Evolutionary conservation across 768 basidiomycete species (phyloP), one percentile per base, ranked within the genome.

Genomic region (Amanita thiersii): DNA sequence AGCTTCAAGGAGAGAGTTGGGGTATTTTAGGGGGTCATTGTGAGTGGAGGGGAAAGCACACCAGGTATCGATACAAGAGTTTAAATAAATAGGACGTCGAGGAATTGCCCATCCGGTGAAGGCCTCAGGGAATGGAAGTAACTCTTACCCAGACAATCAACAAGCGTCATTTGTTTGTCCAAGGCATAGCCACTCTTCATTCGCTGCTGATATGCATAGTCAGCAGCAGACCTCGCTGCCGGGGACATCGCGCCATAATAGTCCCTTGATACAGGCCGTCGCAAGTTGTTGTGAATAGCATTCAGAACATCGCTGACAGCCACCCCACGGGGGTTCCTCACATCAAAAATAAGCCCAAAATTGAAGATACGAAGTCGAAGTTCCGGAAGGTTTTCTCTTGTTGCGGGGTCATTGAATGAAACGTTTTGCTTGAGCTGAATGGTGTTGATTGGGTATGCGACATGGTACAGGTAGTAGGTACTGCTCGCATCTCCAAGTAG

Each of bases 121-220:
- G 10, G 23, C 12, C 18, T 12, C 15, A 43, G 19, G 17, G 34
- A 25, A 34, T 28, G 29, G n/a, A 43, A 43, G 15, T 14, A 26
- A 8, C 30, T 37, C 42, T 43, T 35, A 43, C 42, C 42, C 33
- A 43, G 42, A 37, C 42, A 43, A 37, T 43, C 42, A 12, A 43
- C 42, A 35, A 43, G 36, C 21, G 41, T 25, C 25, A 43, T n/a
- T 17, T 24, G 33, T 36, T 36, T 24, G 41, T 35, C 36, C 23
- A 28, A 35, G 41, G 24, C 34, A 26, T 43, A 34, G 14, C 31
- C 34, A 7, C 11, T 37, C 24, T 37, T 21, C 4, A 43, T 4
- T 6, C 34, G 24, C 11, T 11, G 3, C 11, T 37, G 33, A 15
- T 29, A 43, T 14, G 42, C 42, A n/a, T 9, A 28, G 21, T 43